Base-by-base conservation (phyloP, 108 stramenopile genomes). In the Stephanodiscus triporus region DNA sequence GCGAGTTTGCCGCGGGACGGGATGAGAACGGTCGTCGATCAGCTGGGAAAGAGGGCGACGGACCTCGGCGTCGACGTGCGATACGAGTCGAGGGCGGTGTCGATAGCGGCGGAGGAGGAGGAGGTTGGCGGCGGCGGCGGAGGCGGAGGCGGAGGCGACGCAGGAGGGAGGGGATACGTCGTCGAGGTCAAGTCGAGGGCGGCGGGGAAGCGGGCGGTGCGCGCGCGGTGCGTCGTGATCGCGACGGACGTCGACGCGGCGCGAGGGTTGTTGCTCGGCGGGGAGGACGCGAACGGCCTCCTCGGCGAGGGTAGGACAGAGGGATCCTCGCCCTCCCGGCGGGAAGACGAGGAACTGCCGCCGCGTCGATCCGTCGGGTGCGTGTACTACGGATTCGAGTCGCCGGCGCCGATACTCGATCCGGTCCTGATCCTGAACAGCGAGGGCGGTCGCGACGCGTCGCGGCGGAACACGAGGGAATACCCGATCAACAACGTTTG, bases 361-460 rank as follows among this genome's bases (percentile, higher is more conserved):
- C 92, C 93, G 0, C 94, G 93, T 73, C 87, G 87, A 7, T 73
- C 76, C 11, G 91, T 96, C 0, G 92, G 88, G 2, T 91, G 89
- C 65, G 29, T 93, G 37, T 96, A 93, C 75, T 96, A 96, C 67
- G 73, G 81, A 11, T 88, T 93, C 48, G 70, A 68, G 23, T 86
- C 85, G 14, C 69, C 73, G 8, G 76, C 91, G 10, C 95, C 95
- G 2, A 81, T 96, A 2, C 47, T 63, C 22, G 95, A 96, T 38
- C 92, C 95, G 11, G 89, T 96, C 59, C 68, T 96, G 26, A 82
- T 96, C 38, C 66, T 96, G 45, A 93, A 91, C 49, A 92, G 95
- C 13, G 78, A 81, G 49, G 75, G 76, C 19, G 22, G 56, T 0
- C 16, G 29, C 56, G 27, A 32, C 8, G 5, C 19, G 22, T 17